These are phyloP conservation scores for Halteria grandinella DNA, from an alignment of 73 alveolate genomes.

Conservation along the genomic window DNA sequence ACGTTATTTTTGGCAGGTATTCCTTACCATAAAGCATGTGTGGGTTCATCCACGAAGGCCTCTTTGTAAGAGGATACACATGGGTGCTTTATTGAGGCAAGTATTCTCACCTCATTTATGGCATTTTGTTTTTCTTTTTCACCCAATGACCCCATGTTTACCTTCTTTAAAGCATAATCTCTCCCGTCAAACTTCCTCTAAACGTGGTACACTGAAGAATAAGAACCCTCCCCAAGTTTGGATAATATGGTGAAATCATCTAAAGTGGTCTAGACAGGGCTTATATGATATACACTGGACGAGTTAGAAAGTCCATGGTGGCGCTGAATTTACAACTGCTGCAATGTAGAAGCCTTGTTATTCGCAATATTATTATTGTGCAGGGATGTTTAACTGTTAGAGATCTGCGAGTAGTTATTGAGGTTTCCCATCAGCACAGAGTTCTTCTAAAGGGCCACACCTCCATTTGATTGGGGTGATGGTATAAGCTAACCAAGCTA, in stretches of 20 bases:
- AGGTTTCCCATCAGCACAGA: too few relatives aligned
- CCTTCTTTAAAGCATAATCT: conserved; percentile 68
- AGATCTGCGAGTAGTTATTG: too few relatives aligned
- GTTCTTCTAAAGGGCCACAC: too few relatives aligned
- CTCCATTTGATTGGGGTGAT: too few relatives aligned
- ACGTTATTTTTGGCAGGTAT: conserved; percentile 3
- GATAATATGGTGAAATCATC: conserved; percentile 37
- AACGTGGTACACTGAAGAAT: conserved; percentile 61
- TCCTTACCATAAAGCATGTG: conserved; percentile 53
- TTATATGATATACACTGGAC: too few relatives aligned
- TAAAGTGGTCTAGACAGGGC: too few relatives aligned
- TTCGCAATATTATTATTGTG: too few relatives aligned
- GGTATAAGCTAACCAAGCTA: too few relatives aligned
- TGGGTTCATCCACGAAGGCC: conserved; percentile 69
- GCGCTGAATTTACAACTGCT: too few relatives aligned
- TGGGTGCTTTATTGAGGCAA: conserved; percentile 79
- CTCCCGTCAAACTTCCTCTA: conserved; percentile 53
- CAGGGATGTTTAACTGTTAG: too few relatives aligned
- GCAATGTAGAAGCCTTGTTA: too few relatives aligned
- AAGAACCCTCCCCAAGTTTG: conserved; percentile 64
- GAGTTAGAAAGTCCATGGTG: too few relatives aligned
- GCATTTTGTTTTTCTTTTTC: conserved; percentile 73
- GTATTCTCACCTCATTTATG: conserved; percentile 70
- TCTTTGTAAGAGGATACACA: conserved; percentile 82
- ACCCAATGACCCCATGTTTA: conserved; percentile 45